Evolutionary conservation across 2,329 filamentous ascomycete genomes (phyloP), one percentile per base, ranked within the genome.

Genomic region (Botrytis porri): DNA sequence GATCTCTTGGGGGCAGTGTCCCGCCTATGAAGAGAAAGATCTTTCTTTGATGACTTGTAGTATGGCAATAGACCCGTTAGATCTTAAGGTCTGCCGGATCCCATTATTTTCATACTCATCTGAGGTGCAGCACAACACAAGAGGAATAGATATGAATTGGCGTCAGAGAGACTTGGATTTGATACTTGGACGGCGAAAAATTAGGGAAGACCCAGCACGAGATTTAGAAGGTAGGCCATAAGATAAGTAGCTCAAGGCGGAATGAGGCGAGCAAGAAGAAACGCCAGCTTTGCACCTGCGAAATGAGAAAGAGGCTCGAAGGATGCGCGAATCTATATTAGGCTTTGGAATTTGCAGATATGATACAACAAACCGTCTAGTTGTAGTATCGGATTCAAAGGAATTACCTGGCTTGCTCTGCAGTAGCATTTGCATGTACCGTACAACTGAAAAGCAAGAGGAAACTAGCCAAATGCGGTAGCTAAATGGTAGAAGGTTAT

Each of bases 201-300:
- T 14, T 18, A 4, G 14, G 25, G n/a, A n/a, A 1, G 14, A 29
- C n/a, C 29, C 9, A n/a, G 6, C 5, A 16, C 5, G n/a, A 29
- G 51, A 57, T 0, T 57, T 14, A 57, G 3, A 16, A 29, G 6
- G 6, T 18, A 6, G 5, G 2, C 0, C 6, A 9, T 8, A 29
- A n/a, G 6, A 7, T 18, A 16, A 18, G 25, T 18, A 18, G 14
- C 14, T 57, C 14, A 18, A 57, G 0, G 4, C 3, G 51, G n/a
- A 57, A 57, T 29, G 51, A 29, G 14, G 14, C 5, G 51, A 57
- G 51, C n/a, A 29, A 57, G 6, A 18, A 57, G 51, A 18, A 57
- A 57, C 18, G 51, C 51, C 14, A 29, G 1, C 18, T 57, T 3
- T 29, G 6, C 14, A 57, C 3, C 51, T 57, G 51, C 51, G 14